A percentile compares a stretch with the other conserved stretches of the same genome.
phyloP scores from a whole-genome alignment of 2,329 filamentous ascomycete genomes.

The Diaporthe sp. region DNA sequence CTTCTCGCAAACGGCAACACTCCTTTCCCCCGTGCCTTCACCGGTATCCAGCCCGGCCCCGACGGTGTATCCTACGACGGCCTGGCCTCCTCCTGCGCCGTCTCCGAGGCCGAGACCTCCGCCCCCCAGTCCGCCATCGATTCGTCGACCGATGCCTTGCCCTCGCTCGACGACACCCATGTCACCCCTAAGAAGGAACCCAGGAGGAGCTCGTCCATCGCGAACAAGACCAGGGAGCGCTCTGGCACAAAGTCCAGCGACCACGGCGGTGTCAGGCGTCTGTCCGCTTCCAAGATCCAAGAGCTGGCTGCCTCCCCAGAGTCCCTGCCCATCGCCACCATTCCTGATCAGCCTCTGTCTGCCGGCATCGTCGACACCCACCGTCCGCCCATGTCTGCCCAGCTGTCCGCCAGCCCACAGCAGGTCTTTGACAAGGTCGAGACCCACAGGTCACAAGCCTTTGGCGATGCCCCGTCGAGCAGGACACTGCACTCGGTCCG shows the following conservation, averaged over 20 bases:
- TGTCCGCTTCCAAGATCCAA: conserved; percentile 71
- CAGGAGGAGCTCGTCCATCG: conserved; percentile 28
- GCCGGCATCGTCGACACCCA: conserved; percentile 53
- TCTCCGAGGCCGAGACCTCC: conserved; percentile 40
- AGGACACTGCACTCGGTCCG: conserved; percentile 51
- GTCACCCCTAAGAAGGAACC: conserved; percentile 31
- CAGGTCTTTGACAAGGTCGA: conserved; percentile 46
- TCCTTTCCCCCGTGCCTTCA: not conserved
- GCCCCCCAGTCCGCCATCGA: conserved; percentile 34
- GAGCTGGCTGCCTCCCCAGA: conserved; percentile 69
- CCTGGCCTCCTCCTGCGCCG: conserved; percentile 37
- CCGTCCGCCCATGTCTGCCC: conserved; percentile 51
- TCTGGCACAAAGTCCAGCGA: conserved; percentile 49
- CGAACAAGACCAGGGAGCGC: conserved; percentile 43
- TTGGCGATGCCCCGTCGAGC: conserved; percentile 48
- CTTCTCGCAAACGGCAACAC: not conserved
- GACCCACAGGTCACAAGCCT: conserved; percentile 34
- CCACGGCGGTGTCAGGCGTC: conserved; percentile 62
- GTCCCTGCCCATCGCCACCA: conserved; percentile 68
- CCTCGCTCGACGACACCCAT: conserved; percentile 6
- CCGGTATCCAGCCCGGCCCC: not conserved
- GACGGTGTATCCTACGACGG: conserved; percentile 27
- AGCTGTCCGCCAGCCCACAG: conserved; percentile 47
- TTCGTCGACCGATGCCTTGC: conserved; percentile 31
- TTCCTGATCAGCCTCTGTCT: conserved; percentile 55